phyloP scores from a whole-genome alignment of 306 rosid genomes.

The Hippophae rhamnoides region DNA sequence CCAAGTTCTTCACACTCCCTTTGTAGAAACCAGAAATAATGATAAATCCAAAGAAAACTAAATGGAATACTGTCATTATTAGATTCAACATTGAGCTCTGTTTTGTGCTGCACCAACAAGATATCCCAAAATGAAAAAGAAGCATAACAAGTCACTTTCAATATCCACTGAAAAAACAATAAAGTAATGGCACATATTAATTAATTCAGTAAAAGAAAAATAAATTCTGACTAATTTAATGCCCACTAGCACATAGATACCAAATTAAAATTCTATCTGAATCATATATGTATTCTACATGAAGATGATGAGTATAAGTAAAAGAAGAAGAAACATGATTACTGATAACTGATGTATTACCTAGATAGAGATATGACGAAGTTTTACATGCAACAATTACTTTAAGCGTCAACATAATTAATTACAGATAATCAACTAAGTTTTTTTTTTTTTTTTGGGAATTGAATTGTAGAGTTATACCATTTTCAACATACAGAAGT shows the following conservation, averaged over 20 bases:
- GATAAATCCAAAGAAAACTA: slow-evolving; percentile 79
- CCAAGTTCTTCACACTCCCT: slow-evolving; percentile 62
- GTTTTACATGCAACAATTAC: too few species aligned
- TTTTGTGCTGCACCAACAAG: slow-evolving; percentile 58
- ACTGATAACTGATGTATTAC: too few species aligned
- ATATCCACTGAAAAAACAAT: slow-evolving; percentile 23
- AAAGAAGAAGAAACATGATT: too few species aligned
- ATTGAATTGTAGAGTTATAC: too few species aligned
- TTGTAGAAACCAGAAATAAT: slow-evolving; percentile 58
- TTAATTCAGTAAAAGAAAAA: not conserved
- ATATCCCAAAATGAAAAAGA: slow-evolving; percentile 4
- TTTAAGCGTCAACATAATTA: too few species aligned
- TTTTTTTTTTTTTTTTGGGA: too few species aligned
- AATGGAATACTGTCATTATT: slow-evolving; percentile 77
- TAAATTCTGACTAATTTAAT: not conserved
- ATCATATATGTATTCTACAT: too few species aligned
- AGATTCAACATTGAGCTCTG: slow-evolving; percentile 83
- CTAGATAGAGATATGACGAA: too few species aligned
- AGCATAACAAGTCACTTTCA: slow-evolving; percentile 24
- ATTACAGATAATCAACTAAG: not conserved
- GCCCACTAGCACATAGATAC: too few species aligned
- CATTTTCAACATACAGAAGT: not conserved
- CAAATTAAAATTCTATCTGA: too few species aligned
- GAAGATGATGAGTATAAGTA: too few species aligned
- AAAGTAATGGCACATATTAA: too few species aligned